A percentile compares a stretch with the other conserved stretches of the same genome.
Conservation (phyloP, 78 protist genomes). For the Cavenderia fasciculata region DNA sequence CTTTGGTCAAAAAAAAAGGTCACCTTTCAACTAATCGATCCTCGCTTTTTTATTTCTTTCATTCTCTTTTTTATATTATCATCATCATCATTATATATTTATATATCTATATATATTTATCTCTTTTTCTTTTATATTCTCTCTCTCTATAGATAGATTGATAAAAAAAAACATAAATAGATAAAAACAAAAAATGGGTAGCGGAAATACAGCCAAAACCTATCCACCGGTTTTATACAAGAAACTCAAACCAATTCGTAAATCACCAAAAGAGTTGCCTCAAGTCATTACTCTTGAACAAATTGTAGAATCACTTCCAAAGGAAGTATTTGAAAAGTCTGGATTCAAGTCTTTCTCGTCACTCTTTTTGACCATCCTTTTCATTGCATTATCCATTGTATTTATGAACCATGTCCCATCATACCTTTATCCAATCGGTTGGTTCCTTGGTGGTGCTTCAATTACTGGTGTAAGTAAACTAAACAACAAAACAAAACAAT, state of each 20-base stretch:
- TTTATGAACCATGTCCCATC: slow-evolving; percentile 35
- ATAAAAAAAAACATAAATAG: background rate
- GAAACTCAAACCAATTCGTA: slow-evolving; percentile 33
- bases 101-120: background rate
- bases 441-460: slow-evolving; percentile 73
- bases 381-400: slow-evolving; percentile 10
- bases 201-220: slow-evolving; percentile 6
- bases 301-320: slow-evolving; percentile 44
- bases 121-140: background rate
- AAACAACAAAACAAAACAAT: background rate
- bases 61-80: background rate
- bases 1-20: too few relatives aligned
- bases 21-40: too few relatives aligned
- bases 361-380: slow-evolving; percentile 26
- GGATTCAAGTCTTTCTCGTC: slow-evolving; percentile 26
- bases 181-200: slow-evolving; percentile 29
- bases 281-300: slow-evolving; percentile 24
- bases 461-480: slow-evolving; percentile 60
- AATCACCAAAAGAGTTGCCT: slow-evolving; percentile 50
- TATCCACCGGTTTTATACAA: slow-evolving; percentile 58
- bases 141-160: background rate
- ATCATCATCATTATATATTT: background rate
- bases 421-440: slow-evolving; percentile 61
- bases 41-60: background rate
- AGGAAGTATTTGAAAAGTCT: slow-evolving; percentile 69